Evolutionary conservation across 345 rosid species (phyloP), one percentile per base, ranked within the genome.

Genomic region (Xanthoceras sorbifolium): DNA sequence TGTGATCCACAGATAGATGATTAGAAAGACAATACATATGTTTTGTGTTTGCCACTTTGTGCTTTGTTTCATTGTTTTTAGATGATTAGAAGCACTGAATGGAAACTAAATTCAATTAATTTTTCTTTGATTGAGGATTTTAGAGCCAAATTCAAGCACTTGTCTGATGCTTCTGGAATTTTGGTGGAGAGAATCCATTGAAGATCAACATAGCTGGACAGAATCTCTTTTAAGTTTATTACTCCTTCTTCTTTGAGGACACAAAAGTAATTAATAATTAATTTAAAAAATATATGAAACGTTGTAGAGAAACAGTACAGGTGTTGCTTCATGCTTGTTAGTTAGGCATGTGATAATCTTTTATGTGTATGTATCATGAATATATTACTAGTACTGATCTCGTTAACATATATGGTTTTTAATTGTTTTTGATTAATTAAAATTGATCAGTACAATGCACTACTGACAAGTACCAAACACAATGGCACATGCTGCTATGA

Each of bases 281-380:
- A 34, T 60, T 3, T 46, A 20, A 20, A 11, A 23, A 65, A 17
- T 42, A 32, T 4, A 32, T 32, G 36, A 2, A 32, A 4, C 36
- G 4, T 42, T 42, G 46, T 25, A 6, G 15, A 25, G 40, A 67
- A 72, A 67, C 11, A 2, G 18, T 77, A 9, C 72, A 9, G 23
- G 60, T 22, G 59, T 29, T 46, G 17, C 52, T 14, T 46, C 17
- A 11, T 46, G 17, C 52, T 14, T 46, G 52, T 46, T 46, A 46
- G 52, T 46, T 57, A 36, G 66, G 81, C 76, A 78, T 75, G 80
- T 60, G 85, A 71, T 66, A 59, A 72, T 80, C 80, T 60, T 72
- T 72, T n/a, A n/a, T n/a, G n/a, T 69, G 75, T 68, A 36, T 50
- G 44, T 63, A 15, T 32, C 14, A 60, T 61, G 64, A 36, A 61